Evolutionary conservation across 1,284 basidiomycete genomes (phyloP).

Genomic region (Cutaneotrichosporon cyanovorans): DNA sequence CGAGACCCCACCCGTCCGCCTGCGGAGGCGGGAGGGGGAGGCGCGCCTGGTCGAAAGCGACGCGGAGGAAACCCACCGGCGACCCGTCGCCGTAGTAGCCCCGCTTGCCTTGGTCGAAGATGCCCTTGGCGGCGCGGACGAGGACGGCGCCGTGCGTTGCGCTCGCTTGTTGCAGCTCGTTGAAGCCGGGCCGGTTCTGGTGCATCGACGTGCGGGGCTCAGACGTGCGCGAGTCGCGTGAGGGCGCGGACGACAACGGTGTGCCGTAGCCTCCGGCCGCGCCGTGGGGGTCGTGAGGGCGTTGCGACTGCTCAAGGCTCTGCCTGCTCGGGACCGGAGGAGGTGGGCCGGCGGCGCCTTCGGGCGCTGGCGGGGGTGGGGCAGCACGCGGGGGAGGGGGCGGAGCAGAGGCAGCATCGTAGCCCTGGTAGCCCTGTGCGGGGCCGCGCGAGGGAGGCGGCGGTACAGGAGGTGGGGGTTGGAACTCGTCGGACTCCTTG

Average conservation of each 20-base stretch:
- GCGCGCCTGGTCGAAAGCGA: constrained; percentile 50
- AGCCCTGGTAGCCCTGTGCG: too few relatives aligned
- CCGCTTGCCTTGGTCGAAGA: constrained; percentile 68
- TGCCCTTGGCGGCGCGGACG: constrained; percentile 57
- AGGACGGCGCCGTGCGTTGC: constrained; percentile 66
- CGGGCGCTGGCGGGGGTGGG: not conserved
- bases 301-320: too few relatives aligned
- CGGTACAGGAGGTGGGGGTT: not conserved
- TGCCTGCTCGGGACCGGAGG: not conserved
- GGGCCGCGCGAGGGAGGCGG: not conserved
- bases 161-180: constrained; percentile 64
- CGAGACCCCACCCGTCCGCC: constrained; percentile 56
- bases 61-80: constrained; percentile 64
- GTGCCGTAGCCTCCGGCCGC: not conserved
- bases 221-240: not conserved
- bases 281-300: not conserved
- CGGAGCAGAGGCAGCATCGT: too few relatives aligned
- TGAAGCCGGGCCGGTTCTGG: constrained; percentile 31
- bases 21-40: constrained; percentile 32
- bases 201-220: not conserved
- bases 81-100: constrained; percentile 73
- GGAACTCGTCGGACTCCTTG: not conserved
- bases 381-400: not conserved
- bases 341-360: not conserved
- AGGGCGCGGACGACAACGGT: not conserved